Evolutionary conservation across 768 basidiomycete genomes (phyloP).

Genomic region (Vishniacozyma victoriae): DNA sequence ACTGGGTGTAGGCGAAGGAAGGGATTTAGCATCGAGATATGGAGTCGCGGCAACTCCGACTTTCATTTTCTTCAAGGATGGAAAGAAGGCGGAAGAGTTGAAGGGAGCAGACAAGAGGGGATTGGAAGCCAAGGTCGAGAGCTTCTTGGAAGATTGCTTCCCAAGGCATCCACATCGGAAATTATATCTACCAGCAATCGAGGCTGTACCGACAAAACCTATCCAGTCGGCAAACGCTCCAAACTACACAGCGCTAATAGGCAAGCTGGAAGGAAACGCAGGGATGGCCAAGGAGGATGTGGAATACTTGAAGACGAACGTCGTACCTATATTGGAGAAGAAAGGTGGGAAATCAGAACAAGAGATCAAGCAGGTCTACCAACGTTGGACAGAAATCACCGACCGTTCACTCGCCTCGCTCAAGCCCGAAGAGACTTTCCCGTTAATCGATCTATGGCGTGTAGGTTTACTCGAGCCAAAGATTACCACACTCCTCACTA

Average conservation of each 20-base stretch:
- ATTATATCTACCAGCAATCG: slow-evolving; percentile 26
- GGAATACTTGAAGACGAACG: slow-evolving; percentile 6
- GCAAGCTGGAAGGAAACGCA: slow-evolving; percentile 30
- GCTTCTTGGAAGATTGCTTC: slow-evolving; percentile 26
- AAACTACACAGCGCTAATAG: slow-evolving; percentile 22
- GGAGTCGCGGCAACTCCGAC: slow-evolving; percentile 75
- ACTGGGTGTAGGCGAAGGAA: slow-evolving; percentile 62
- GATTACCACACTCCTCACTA: slow-evolving; percentile 13
- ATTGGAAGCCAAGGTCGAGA: slow-evolving; percentile 25
- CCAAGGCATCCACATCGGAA: slow-evolving; percentile 34
- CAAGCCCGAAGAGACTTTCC: slow-evolving; percentile 34
- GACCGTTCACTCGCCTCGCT: slow-evolving; percentile 9
- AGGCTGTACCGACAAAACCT: slow-evolving; percentile 16
- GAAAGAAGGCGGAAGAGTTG: slow-evolving; percentile 37
- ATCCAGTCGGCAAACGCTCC: slow-evolving; percentile 21
- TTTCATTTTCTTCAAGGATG: slow-evolving; percentile 79
- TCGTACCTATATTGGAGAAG: slow-evolving; percentile 27
- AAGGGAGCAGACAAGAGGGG: slow-evolving; percentile 28
- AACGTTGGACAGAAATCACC: slow-evolving; percentile 14
- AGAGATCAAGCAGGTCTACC: neutral
- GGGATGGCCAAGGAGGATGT: slow-evolving; percentile 8
- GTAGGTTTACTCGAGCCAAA: slow-evolving; percentile 22
- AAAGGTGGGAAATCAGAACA: neutral
- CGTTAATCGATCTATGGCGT: slow-evolving; percentile 35
- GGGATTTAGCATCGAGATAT: slow-evolving; percentile 58